A percentile compares a stretch with the other conserved stretches of the same genome.
phyloP scores from a whole-genome alignment of 2,329 filamentous ascomycete species.

The Xylaria sp. region DNA sequence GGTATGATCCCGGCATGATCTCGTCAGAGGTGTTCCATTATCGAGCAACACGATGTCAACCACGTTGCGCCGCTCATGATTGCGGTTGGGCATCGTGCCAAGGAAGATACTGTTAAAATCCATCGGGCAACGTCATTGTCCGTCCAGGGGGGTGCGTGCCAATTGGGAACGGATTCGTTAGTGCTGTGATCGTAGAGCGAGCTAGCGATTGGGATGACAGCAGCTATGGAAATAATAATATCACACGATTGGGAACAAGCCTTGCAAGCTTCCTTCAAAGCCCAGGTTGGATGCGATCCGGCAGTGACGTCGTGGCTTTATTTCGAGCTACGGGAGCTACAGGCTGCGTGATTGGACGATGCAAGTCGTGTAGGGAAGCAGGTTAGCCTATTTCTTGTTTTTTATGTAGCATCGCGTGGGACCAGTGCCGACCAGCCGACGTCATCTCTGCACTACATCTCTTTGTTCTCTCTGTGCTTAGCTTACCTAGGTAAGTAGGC shows the following conservation, averaged over 20 bases:
- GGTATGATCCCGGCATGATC: background rate
- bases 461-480: too few species aligned
- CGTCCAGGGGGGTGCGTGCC: background rate
- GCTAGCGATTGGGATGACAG: too few species aligned
- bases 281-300: slow-evolving; percentile 12
- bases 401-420: slow-evolving; percentile 9
- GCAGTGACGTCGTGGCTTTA: slow-evolving; percentile 46
- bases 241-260: too few species aligned
- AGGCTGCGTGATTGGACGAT: slow-evolving; percentile 22
- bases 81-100: slow-evolving; percentile 18
- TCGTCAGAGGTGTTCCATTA: slow-evolving; percentile 25
- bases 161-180: slow-evolving; percentile 24
- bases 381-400: slow-evolving; percentile 23
- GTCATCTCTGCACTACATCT: slow-evolving; percentile 41
- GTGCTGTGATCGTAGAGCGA: slow-evolving; percentile 11
- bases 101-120: slow-evolving; percentile 13
- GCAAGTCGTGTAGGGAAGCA: slow-evolving; percentile 21
- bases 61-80: slow-evolving; percentile 8
- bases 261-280: too few species aligned
- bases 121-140: slow-evolving; percentile 32
- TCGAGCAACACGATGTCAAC: slow-evolving; percentile 13
- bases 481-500: too few species aligned
- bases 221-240: too few species aligned
- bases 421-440: slow-evolving; percentile 34
- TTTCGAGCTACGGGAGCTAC: background rate